A percentile compares a stretch with the other conserved stretches of the same genome.
phyloP scores from a whole-genome alignment of 768 basidiomycete genomes.

The Naganishia vaughanmartiniae region DNA sequence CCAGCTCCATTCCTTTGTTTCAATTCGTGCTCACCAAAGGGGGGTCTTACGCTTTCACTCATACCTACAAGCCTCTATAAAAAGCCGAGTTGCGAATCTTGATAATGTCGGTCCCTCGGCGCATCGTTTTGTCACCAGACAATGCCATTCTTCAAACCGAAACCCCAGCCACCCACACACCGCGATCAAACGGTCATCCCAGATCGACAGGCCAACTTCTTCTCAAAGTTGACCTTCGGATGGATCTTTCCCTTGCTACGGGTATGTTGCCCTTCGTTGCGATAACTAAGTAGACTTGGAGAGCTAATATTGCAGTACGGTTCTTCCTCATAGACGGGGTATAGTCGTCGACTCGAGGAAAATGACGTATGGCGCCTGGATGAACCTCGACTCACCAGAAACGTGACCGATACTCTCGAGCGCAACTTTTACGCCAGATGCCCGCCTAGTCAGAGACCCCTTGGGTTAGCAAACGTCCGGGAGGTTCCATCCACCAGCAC shows the following conservation, averaged over 20 bases:
- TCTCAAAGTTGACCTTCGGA: conserved; percentile 13
- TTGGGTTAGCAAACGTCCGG: no score
- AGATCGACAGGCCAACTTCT: neutral
- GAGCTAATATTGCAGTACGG: no score
- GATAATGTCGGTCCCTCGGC: no score
- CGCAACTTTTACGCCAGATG: conserved; percentile 25
- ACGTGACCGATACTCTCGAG: conserved; percentile 20
- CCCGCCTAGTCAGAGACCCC: neutral
- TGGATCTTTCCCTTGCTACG: conserved; percentile 24
- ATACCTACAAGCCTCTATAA: no score
- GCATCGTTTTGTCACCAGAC: no score
- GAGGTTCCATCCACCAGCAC: neutral
- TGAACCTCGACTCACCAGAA: conserved; percentile 1
- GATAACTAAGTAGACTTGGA: neutral
- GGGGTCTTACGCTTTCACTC: no score
- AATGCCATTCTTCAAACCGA: no score
- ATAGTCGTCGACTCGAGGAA: conserved; percentile 16
- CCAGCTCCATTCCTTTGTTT: no score
- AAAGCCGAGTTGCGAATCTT: no score
- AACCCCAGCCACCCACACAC: no score
- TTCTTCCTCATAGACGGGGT: conserved; percentile 11
- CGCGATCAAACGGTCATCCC: conserved; percentile 1
- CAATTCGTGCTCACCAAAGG: no score
- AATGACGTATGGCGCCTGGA: conserved; percentile 26
- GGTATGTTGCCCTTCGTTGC: neutral